A percentile compares a stretch with the other conserved stretches of the same genome.
These are phyloP conservation scores for Penicillium nordicum DNA, from an alignment of 2,329 filamentous ascomycete species.

Conservation along the genomic window DNA sequence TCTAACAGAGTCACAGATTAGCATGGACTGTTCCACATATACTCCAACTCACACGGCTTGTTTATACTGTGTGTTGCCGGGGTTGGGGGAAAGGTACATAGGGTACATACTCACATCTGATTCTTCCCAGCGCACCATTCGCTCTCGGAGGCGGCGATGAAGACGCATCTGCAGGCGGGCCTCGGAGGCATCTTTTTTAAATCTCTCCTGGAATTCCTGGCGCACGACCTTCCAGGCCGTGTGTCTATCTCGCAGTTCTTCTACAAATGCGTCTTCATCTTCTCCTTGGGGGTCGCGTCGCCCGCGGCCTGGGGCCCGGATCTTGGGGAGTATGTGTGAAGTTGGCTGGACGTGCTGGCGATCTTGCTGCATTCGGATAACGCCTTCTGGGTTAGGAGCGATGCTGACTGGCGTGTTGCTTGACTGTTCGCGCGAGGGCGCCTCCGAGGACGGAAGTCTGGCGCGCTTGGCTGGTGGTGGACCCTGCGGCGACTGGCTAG, in stretches of 20 bases:
- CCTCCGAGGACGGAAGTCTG: constrained; percentile 22
- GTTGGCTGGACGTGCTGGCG: constrained; percentile 29
- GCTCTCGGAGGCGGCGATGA: constrained; percentile 36
- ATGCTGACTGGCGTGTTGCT: constrained; percentile 36
- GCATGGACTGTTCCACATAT: background rate
- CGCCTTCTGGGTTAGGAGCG: constrained; percentile 39
- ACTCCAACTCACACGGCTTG: background rate
- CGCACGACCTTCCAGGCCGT: constrained; percentile 40
- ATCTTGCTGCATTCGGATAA: constrained; percentile 40
- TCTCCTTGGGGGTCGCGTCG: constrained; percentile 38
- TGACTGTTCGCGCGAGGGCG: constrained; percentile 1
- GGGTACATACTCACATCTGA: constrained; percentile 45
- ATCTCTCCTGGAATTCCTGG: constrained; percentile 35
- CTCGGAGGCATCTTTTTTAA: constrained; percentile 38
- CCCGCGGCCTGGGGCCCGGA: constrained; percentile 33
- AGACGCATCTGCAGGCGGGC: constrained; percentile 44
- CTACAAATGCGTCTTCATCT: constrained; percentile 40
- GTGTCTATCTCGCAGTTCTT: constrained; percentile 36
- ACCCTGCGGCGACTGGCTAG: constrained; percentile 22
- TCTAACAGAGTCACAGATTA: constrained; percentile 20
- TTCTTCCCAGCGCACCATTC: constrained; percentile 39
- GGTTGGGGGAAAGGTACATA: background rate
- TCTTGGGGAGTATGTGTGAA: constrained; percentile 23
- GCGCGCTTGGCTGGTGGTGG: constrained; percentile 24
- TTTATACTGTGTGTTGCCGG: background rate